Base-by-base conservation (phyloP, 768 basidiomycete genomes). In the Megacollybia marginata region DNA sequence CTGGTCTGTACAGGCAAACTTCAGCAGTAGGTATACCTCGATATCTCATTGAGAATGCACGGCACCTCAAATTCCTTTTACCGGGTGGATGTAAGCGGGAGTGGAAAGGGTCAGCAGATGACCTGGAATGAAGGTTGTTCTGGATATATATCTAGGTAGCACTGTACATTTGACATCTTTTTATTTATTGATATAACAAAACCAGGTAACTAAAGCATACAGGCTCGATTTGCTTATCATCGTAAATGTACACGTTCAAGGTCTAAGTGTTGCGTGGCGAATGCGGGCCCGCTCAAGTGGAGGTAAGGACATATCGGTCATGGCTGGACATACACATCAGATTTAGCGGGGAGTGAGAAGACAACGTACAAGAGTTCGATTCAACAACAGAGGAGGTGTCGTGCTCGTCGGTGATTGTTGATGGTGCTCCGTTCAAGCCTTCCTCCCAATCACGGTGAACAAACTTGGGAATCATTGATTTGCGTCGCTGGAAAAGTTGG, bases 281-380 rank as follows among this genome's bases (percentile, higher is more conserved):
- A 76, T 66, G 31, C 81, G 70, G 33, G 84, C 87, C 55, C 77
- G 74, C 63, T 89, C 87, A 33, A 89, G 66, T 1, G 87, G 87
- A 5, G 85, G 73, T 23, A 89, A 56, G 50, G 76, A 73, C 32
- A 83, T 80, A 33, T 78, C 78, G 46, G 58, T 65, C 43, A 74
- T 60, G 4, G 76, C 78, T 73, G 54, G 54, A 42, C 51, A 53
- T 52, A 16, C 44, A 32, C 43, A 7, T 31, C 28, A 49, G 20
- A 42, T 20, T 19, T 20, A 53, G 40, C n/a, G 44, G 33, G 32
- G 28, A 32, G 47, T 19, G 10, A 32, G 45, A 13, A 1, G 23
- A 28, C 23, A 5, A 62, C 73, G 53, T 61, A 75, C 74, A 73
- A 50, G 71, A 71, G 13, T 65, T 60, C 2, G 74, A 75, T 8